Base-by-base conservation (phyloP, 345 rosid genomes). In the Bretschneidera sinensis region DNA sequence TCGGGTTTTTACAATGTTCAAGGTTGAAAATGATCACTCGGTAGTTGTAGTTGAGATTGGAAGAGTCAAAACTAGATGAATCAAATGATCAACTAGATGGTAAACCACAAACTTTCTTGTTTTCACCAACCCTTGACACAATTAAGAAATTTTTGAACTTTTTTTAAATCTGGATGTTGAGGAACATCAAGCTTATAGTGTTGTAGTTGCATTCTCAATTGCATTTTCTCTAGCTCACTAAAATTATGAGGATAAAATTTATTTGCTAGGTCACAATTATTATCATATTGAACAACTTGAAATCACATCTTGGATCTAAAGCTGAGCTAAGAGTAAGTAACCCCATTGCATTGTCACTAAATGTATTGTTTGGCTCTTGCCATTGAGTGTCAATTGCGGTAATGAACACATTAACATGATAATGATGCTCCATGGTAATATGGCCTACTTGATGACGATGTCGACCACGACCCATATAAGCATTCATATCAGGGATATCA, bases 401-500 rank as follows among this genome's bases (percentile, higher is more conserved):
- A 9, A 0, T 31, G 19, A 55, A 33, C 18, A 55, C 6, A 34
- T 31, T 47, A 31, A 55, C 2, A 0, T n/a, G 17, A 34, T 34
- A 34, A 34, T 55, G 24, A 55, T 55, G 58, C 58, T n/a, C n/a
- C n/a, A n/a, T n/a, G n/a, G n/a, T n/a, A n/a, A n/a, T n/a, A n/a
- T n/a, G n/a, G n/a, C n/a, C n/a, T n/a, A n/a, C n/a, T n/a, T n/a
- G n/a, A n/a, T n/a, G n/a, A n/a, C n/a, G n/a, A n/a, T n/a, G n/a
- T n/a, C n/a, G n/a, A n/a, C n/a, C n/a, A n/a, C n/a, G n/a, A n/a
- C n/a, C n/a, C n/a, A n/a, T n/a, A n/a, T n/a, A 9, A 28, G 52
- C 62, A 50, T 1, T 56, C 9, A 69, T 18, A 56, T 54, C 15
- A 9, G 20, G 22, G n/a, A n/a, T n/a, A n/a, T n/a, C n/a, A n/a